Evolutionary conservation across 441 rosid species (phyloP).

Genomic region (Arabidopsis lyrata): DNA sequence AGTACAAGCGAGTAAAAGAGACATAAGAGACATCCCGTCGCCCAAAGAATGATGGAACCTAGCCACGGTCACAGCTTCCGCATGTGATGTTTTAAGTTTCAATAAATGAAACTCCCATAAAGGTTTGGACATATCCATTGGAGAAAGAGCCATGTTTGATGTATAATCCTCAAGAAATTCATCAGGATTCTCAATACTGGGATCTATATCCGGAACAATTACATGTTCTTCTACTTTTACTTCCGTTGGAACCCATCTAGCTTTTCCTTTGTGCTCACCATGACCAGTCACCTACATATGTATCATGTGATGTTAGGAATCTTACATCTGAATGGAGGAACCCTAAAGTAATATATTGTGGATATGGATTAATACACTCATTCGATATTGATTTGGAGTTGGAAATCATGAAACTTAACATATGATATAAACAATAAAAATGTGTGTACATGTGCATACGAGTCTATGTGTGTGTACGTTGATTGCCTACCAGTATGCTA

Average conservation of each 20-base stretch:
- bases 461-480: not conserved
- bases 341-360: not conserved
- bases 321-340: not conserved
- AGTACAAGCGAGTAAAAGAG: slow-evolving; percentile 54
- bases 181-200: not conserved
- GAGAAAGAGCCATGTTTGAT: not conserved
- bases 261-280: not conserved
- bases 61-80: not conserved
- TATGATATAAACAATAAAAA: slow-evolving; percentile 6
- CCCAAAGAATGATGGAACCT: slow-evolving; percentile 3
- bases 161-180: not conserved
- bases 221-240: not conserved
- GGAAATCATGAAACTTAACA: not conserved
- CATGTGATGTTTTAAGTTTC: not conserved
- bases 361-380: not conserved
- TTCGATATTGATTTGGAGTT: not conserved
- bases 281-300: slow-evolving; percentile 18
- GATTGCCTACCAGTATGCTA: slow-evolving; percentile 52
- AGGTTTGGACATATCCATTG: not conserved
- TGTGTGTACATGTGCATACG: not conserved
- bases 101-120: not conserved
- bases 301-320: not conserved
- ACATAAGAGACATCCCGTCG: slow-evolving; percentile 49
- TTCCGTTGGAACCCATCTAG: slow-evolving; percentile 3
- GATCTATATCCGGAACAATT: slow-evolving; percentile 1